Conservation (phyloP, 2,329 filamentous ascomycete genomes). For the Daldinia sp. region DNA sequence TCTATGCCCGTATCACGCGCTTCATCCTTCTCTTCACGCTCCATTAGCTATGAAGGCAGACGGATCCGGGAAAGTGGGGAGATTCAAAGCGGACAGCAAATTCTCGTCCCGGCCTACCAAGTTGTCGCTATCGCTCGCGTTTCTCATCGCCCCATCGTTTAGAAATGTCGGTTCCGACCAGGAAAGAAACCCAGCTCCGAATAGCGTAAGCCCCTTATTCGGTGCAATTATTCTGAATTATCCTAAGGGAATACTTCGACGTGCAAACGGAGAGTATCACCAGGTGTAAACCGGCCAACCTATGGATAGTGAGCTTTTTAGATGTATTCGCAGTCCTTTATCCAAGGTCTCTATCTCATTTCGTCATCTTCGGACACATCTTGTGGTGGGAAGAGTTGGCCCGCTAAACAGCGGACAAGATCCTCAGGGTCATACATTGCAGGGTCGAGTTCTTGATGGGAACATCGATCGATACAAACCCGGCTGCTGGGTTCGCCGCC, state of each 20-base stretch:
- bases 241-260: neutral
- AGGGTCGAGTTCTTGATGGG: neutral
- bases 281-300: constrained; percentile 48
- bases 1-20: neutral
- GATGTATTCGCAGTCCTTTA: constrained; percentile 44
- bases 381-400: neutral
- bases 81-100: neutral
- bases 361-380: neutral
- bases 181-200: neutral
- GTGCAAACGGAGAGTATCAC: constrained; percentile 33
- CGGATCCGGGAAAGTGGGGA: neutral
- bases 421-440: constrained; percentile 14
- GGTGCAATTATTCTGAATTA: neutral
- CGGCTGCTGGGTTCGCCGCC: constrained; percentile 43
- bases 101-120: neutral
- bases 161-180: neutral
- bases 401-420: constrained; percentile 3
- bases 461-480: constrained; percentile 45
- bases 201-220: neutral
- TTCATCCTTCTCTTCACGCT: neutral
- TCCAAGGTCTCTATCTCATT: neutral
- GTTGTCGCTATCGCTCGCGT: neutral
- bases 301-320: too few species aligned
- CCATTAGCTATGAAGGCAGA: neutral
- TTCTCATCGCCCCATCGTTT: neutral